These are phyloP conservation scores for Eucalyptus pauciflora DNA, from an alignment of 345 rosid species.

Conservation along the genomic window DNA sequence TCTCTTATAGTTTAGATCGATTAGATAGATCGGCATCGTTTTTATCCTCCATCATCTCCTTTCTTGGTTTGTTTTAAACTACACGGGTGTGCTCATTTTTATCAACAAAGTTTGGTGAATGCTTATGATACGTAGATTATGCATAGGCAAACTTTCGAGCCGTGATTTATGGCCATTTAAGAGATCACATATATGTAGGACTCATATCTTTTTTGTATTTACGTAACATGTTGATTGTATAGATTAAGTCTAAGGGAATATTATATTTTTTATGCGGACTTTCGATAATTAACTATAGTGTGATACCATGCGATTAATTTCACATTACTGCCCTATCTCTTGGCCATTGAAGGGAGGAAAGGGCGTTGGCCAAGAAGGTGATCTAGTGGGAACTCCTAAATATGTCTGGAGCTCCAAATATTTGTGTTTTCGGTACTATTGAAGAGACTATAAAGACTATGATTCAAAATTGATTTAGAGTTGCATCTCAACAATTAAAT, in stretches of 20 bases:
- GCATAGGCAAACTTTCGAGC: neutral
- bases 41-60: neutral
- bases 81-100: neutral
- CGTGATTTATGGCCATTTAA: neutral
- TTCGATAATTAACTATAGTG: neutral
- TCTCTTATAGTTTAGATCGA: neutral
- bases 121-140: neutral
- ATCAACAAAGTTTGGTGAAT: neutral
- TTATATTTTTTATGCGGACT: neutral
- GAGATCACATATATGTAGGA: neutral
- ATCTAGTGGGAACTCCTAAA: neutral
- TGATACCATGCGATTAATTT: neutral
- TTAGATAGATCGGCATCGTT: neutral
- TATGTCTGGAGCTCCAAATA: neutral
- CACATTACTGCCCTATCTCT: neutral
- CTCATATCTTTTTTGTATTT: neutral
- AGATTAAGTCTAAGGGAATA: neutral
- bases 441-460: neutral
- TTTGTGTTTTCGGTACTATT: neutral
- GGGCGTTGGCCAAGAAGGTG: neutral
- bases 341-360: neutral
- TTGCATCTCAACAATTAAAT: neutral
- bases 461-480: neutral
- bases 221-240: neutral
- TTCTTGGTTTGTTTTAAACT: neutral